These are phyloP conservation scores for Microsporum ferrugineum DNA, from an alignment of 2,329 filamentous ascomycete genomes.

Conservation along the genomic window DNA sequence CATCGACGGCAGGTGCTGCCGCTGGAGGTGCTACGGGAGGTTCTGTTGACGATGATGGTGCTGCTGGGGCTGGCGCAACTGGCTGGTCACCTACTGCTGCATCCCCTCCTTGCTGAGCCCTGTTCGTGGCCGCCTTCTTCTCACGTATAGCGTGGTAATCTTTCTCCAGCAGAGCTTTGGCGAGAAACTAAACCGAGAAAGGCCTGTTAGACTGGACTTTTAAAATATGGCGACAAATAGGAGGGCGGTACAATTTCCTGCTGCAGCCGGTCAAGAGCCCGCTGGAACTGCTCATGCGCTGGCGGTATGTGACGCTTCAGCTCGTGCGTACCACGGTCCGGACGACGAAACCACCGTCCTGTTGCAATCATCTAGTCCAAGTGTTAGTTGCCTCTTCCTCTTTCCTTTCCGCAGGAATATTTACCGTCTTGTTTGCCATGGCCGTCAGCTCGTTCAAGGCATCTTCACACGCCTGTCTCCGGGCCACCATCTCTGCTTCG, in stretches of 20 bases:
- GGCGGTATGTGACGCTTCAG: conserved; percentile 29
- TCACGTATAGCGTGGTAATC: conserved; percentile 31
- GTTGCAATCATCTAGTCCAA: conserved; percentile 30
- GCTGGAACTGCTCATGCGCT: conserved; percentile 31
- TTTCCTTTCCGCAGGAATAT: background rate
- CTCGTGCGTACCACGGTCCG: conserved; percentile 25
- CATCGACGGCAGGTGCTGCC: background rate
- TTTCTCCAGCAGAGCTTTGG: conserved; percentile 33
- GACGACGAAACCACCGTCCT: conserved; percentile 31
- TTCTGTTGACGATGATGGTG: background rate
- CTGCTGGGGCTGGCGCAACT: background rate
- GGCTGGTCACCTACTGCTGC: background rate
- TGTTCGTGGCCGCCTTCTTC: conserved; percentile 16
- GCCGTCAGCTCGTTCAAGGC: conserved; percentile 28
- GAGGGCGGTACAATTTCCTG: conserved; percentile 32
- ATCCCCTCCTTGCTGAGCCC: background rate
- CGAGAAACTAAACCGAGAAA: conserved; percentile 26
- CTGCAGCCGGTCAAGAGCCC: conserved; percentile 30
- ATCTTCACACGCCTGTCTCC: conserved; percentile 14
- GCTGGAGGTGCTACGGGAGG: background rate
- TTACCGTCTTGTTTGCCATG: conserved; percentile 30
- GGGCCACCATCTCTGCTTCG: background rate
- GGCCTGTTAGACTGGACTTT: background rate
- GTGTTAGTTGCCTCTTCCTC: background rate
- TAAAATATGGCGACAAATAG: background rate